phyloP scores from a whole-genome alignment of 164 flowering plant genomes.

The Cinnamomum micranthum region DNA sequence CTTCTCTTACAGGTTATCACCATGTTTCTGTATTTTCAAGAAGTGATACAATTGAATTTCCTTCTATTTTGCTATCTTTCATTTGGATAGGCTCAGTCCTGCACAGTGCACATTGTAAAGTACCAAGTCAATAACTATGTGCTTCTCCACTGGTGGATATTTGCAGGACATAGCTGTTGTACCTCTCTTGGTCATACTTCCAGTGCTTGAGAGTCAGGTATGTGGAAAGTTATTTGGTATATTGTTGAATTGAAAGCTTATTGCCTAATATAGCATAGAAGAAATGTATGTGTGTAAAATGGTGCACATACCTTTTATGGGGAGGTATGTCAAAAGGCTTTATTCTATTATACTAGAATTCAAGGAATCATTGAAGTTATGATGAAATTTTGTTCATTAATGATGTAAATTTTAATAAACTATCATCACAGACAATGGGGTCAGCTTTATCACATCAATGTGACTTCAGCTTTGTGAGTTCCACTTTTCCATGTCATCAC shows the following conservation, averaged over 20 bases:
- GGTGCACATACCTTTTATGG: neutral
- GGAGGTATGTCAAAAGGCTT: neutral
- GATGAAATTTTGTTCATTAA: neutral
- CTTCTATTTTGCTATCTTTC: conserved; percentile 15
- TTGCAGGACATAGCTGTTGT: conserved; percentile 99
- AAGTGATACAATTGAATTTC: conserved; percentile 10
- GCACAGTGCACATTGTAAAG: conserved; percentile 7
- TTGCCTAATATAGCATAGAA: neutral
- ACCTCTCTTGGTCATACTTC: conserved; percentile 94
- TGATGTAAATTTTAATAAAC: too few species aligned
- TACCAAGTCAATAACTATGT: conserved; percentile 23
- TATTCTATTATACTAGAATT: neutral
- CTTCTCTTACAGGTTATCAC: conserved; percentile 81
- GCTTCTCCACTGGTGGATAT: conserved; percentile 26
- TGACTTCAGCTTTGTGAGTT: too few species aligned
- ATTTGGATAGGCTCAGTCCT: conserved; percentile 23
- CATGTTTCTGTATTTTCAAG: conserved; percentile 5
- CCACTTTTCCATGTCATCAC: too few species aligned
- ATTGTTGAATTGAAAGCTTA: neutral
- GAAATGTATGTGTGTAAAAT: neutral
- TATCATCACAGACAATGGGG: too few species aligned
- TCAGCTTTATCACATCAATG: too few species aligned
- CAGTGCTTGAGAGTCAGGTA: conserved; percentile 98
- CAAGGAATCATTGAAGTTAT: neutral
- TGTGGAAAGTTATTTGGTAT: conserved; percentile 1